phyloP scores from a whole-genome alignment of 371 early-diverging fungal genomes.

The Entomophthora muscae region DNA sequence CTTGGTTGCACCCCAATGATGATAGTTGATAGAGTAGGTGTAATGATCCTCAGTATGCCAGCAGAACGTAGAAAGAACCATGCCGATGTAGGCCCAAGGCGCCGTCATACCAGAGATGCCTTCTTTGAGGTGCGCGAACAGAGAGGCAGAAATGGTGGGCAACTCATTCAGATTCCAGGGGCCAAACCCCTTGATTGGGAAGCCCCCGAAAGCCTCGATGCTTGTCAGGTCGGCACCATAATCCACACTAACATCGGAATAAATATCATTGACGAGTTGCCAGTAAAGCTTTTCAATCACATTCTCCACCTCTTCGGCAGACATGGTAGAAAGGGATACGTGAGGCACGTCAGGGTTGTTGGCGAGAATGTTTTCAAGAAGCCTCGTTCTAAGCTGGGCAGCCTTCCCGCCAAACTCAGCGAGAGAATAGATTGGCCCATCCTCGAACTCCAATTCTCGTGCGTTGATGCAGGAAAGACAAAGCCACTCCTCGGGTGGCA shows the following conservation, averaged over 20 bases:
- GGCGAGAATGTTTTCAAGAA: too few relatives aligned
- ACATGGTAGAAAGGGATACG: too few relatives aligned
- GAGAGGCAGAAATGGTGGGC: slow-evolving; percentile 51
- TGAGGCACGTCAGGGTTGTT: too few relatives aligned
- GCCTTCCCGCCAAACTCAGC: too few relatives aligned
- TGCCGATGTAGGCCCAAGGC: slow-evolving; percentile 93
- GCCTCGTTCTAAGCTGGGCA: too few relatives aligned
- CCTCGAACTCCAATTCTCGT: too few relatives aligned
- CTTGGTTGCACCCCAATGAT: slow-evolving; percentile 92
- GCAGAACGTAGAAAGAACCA: slow-evolving; percentile 89
- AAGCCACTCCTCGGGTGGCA: too few relatives aligned
- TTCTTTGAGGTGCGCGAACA: slow-evolving; percentile 67
- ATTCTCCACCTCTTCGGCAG: not conserved
- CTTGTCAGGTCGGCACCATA: slow-evolving; percentile 92
- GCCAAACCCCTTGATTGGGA: slow-evolving; percentile 38
- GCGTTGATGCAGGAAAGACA: too few relatives aligned
- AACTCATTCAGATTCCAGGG: slow-evolving; percentile 84
- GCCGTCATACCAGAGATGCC: slow-evolving; percentile 86
- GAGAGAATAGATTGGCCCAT: too few relatives aligned
- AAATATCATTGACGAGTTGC: slow-evolving; percentile 68
- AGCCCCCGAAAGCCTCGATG: slow-evolving; percentile 74
- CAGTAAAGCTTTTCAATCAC: slow-evolving; percentile 79
- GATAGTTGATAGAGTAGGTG: slow-evolving; percentile 88
- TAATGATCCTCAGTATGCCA: slow-evolving; percentile 97
- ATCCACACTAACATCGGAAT: slow-evolving; percentile 79